These are phyloP conservation scores for Trametes pubescens DNA, from an alignment of 1,284 basidiomycete species.

Conservation along the genomic window DNA sequence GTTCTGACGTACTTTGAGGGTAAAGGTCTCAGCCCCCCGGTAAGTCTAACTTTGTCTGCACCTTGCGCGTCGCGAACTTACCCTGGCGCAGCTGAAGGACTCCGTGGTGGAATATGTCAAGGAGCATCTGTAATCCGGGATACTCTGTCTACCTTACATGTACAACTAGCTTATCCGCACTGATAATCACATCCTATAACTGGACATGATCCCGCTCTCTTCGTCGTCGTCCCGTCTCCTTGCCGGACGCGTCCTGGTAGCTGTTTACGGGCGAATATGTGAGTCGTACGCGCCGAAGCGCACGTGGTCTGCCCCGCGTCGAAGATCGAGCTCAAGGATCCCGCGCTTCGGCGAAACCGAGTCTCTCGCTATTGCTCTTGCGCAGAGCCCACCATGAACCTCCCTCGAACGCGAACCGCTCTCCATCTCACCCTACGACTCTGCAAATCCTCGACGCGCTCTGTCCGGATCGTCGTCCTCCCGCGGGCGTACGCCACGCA, in stretches of 20 bases:
- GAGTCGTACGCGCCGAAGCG: conserved; percentile 11
- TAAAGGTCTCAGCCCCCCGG: conserved; percentile 73
- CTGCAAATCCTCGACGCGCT: conserved; percentile 11
- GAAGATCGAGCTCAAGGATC: conserved; percentile 14
- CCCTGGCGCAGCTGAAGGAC: conserved; percentile 38
- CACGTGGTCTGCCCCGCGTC: conserved; percentile 27
- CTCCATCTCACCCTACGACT: conserved; percentile 21
- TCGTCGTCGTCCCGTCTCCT: too few species aligned
- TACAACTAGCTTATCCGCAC: not conserved
- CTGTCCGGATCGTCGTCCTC: conserved; percentile 15
- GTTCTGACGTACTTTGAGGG: conserved; percentile 79
- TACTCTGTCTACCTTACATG: not conserved
- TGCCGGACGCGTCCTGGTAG: not conserved
- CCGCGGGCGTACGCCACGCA: conserved; percentile 28
- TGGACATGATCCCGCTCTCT: too few species aligned
- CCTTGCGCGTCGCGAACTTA: not conserved
- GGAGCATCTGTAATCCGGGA: conserved; percentile 16
- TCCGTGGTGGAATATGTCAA: conserved; percentile 39
- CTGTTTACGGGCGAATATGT: too few species aligned
- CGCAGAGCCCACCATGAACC: conserved; percentile 21
- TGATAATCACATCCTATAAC: conserved; percentile 1
- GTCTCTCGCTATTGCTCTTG: not conserved
- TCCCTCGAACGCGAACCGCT: conserved; percentile 19
- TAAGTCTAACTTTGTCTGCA: conserved; percentile 46
- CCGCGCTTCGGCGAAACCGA: not conserved